Base-by-base conservation (phyloP, 2,329 filamentous ascomycete species). In the Pestalotiopsis sp. region DNA sequence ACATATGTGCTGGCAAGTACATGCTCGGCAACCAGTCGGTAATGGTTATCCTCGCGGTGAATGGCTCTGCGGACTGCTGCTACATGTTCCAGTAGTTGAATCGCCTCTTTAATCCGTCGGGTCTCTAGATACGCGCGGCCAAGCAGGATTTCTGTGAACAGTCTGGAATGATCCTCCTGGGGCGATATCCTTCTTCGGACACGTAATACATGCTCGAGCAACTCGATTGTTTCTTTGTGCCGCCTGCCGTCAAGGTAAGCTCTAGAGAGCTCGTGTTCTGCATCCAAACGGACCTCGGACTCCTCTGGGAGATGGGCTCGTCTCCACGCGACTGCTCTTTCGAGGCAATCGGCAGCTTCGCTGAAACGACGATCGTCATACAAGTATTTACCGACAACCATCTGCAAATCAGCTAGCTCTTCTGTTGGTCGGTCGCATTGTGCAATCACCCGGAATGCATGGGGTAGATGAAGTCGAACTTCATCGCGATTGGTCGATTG, bases 391-490 rank as follows among this genome's bases (percentile, higher is more conserved):
- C 75, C 76, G 52, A 77, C 71, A 20, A 13, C 14, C 23, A 68
- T 67, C 56, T 45, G 69, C 4, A 79, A 57, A 27, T 73, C 36
- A 36, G 66, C 73, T 61, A 58, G 72, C 61, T 76, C 71, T 39
- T 66, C 20, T 61, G 69, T 45, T n/a, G 70, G 25, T 62, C 52
- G 63, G 14, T 68, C 69, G 27, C 72, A 67, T 57, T 67, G 72
- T 13, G 65, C 27, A 11, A 78, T 69, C 45, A 76, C 65, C 56
- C 70, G 68, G 6, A 76, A 57, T 62, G 73, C 73, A 70, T 79
- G 78, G 61, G 76, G 75, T 23, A 79, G 59, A 59, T 69, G 67
- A 68, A 71, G 71, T 74, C 76, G 77, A 45, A 68, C 11, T 2
- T 69, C 45, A 25, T 71, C 72, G 57, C 73, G 73, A 12, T 61